Conservation (phyloP, 2,329 filamentous ascomycete genomes). For the Sclerotinia nivalis region DNA sequence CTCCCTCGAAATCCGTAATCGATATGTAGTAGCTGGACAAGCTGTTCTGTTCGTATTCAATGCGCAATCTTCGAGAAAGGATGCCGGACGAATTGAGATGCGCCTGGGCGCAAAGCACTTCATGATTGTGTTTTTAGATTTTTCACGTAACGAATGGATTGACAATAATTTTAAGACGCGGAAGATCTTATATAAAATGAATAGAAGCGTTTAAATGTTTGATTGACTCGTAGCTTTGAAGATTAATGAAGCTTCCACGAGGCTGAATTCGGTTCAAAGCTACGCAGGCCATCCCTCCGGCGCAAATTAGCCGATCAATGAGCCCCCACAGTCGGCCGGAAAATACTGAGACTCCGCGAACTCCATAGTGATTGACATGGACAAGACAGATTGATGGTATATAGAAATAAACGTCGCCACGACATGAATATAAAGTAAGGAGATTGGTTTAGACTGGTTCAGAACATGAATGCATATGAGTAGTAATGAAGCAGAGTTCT, state of each 20-base stretch:
- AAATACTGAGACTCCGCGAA: conserved; percentile 10
- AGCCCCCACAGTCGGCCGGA: conserved; percentile 14
- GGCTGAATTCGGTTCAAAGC: conserved; percentile 11
- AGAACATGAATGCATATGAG: background rate
- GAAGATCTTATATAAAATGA: background rate
- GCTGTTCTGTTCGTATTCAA: background rate
- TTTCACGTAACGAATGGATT: background rate
- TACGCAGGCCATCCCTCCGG: conserved; percentile 8
- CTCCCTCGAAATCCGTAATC: background rate
- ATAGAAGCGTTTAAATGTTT: background rate
- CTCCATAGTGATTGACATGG: background rate
- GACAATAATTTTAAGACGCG: background rate
- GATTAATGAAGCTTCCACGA: conserved; percentile 6
- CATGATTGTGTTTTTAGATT: conserved; percentile 27
- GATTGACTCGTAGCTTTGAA: conserved; percentile 6
- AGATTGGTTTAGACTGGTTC: background rate
- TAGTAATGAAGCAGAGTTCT: background rate
- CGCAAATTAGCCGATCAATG: conserved; percentile 5
- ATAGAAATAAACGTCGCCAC: background rate
- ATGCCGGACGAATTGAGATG: conserved; percentile 16
- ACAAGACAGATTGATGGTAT: background rate
- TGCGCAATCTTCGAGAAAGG: conserved; percentile 23
- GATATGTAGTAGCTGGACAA: background rate
- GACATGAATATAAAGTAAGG: background rate
- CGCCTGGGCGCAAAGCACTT: conserved; percentile 34